Evolutionary conservation across 306 rosid species (phyloP).

Genomic region (Castanopsis chinensis): DNA sequence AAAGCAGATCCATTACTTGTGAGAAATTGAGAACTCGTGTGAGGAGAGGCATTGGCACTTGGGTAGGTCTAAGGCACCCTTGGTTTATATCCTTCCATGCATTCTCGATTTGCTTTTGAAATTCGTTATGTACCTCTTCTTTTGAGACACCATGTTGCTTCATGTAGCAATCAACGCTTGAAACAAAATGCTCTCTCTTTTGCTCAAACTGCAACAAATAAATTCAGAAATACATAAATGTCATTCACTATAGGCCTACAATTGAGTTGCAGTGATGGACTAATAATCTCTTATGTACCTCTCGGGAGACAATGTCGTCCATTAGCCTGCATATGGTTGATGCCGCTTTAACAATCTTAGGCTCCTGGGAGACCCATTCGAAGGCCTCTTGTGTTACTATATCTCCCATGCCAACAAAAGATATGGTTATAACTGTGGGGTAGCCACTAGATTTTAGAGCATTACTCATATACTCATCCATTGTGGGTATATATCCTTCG

Average conservation of each 20-base stretch:
- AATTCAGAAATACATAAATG: not conserved
- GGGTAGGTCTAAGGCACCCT: not conserved
- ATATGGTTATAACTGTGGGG: not conserved
- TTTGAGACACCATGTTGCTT: not conserved
- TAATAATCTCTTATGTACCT: not conserved
- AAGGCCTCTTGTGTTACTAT: constrained; percentile 12
- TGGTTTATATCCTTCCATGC: constrained; percentile 27
- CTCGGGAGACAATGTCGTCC: constrained; percentile 21
- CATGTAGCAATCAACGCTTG: constrained; percentile 13
- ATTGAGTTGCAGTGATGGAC: too few species aligned
- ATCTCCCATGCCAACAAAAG: constrained; percentile 13
- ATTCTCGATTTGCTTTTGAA: not conserved
- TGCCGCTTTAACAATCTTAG: constrained; percentile 14
- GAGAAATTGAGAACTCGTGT: not conserved
- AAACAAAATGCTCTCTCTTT: constrained; percentile 5
- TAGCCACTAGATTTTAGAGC: not conserved
- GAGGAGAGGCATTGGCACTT: not conserved
- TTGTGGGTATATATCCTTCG: not conserved
- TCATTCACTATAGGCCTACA: not conserved
- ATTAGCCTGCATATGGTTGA: constrained; percentile 14
- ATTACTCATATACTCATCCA: constrained; percentile 5
- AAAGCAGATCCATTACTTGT: not conserved
- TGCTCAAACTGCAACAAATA: constrained; percentile 7
- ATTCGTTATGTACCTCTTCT: not conserved
- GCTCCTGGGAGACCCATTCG: constrained; percentile 16